Evolutionary conservation across 2,329 filamentous ascomycete species (phyloP).

Genomic region (Xylariomycetidae sp.): DNA sequence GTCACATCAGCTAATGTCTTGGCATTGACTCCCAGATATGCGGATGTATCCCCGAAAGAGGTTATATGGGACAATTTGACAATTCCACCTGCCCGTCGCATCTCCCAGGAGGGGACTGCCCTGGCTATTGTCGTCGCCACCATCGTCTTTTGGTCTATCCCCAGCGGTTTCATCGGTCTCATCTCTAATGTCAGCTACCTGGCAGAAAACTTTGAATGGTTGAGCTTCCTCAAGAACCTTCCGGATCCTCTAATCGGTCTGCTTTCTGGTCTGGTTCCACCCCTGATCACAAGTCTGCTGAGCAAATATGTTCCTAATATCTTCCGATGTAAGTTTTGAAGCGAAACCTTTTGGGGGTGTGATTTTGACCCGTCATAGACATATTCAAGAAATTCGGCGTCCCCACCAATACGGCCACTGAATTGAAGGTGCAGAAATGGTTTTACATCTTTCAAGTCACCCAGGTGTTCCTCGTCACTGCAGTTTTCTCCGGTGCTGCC

Average conservation of each 20-base stretch:
- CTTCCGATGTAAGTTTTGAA: conserved; percentile 60
- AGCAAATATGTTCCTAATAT: conserved; percentile 79
- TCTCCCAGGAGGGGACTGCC: conserved; percentile 45
- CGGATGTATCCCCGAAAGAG: conserved; percentile 70
- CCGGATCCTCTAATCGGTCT: conserved; percentile 68
- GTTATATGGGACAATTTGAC: conserved; percentile 80
- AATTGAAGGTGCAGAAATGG: conserved; percentile 72
- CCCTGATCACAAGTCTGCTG: conserved; percentile 71
- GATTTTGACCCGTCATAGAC: conserved; percentile 33
- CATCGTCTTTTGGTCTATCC: conserved; percentile 81
- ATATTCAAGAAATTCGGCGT: conserved; percentile 68
- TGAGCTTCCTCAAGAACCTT: conserved; percentile 69
- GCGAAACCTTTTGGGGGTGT: neutral
- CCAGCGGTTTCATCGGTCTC: conserved; percentile 73
- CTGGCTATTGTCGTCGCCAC: conserved; percentile 64
- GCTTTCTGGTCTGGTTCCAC: conserved; percentile 77
- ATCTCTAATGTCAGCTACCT: conserved; percentile 80
- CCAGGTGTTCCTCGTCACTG: conserved; percentile 81
- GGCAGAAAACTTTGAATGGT: conserved; percentile 58
- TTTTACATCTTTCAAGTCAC: conserved; percentile 80
- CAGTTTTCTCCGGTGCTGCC: conserved; percentile 60
- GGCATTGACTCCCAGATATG: conserved; percentile 20
- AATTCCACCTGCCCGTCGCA: conserved; percentile 31
- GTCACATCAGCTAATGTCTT: conserved; percentile 18
- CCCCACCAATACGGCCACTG: conserved; percentile 65